phyloP scores from a whole-genome alignment of 78 protist species.

The Chrysochromulina parva region DNA sequence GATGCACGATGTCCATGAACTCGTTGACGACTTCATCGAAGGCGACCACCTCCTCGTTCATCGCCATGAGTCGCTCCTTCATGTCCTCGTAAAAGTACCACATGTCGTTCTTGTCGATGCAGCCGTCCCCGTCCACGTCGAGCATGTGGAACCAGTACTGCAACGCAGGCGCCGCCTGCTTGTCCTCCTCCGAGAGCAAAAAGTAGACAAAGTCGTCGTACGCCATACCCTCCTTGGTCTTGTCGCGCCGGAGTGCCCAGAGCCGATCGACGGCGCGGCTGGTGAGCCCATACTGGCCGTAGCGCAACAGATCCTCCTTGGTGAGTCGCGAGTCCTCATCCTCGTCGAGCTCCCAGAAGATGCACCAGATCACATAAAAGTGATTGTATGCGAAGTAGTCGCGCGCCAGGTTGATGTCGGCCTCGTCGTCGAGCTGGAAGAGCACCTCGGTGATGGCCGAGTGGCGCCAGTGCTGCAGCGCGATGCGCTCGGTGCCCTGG shows the following conservation, averaged over 20 bases:
- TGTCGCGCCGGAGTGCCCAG: not conserved
- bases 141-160: conserved; percentile 1
- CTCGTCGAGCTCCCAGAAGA: conserved; percentile 42
- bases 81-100: conserved; percentile 45
- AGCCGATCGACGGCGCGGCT: no score
- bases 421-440: not conserved
- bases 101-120: not conserved
- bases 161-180: not conserved
- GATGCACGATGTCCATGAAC: not conserved
- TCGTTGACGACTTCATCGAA: not conserved
- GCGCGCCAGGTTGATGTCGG: conserved; percentile 5
- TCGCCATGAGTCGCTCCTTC: not conserved
- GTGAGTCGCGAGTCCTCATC: not conserved
- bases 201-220: conserved; percentile 24
- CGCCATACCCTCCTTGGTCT: not conserved
- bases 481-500: not conserved
- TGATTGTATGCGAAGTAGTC: conserved; percentile 21
- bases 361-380: conserved; percentile 39
- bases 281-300: not conserved
- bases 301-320: not conserved
- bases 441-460: not conserved
- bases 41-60: not conserved
- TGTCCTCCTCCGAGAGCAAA: conserved; percentile 14
- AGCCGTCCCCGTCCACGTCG: conserved; percentile 38
- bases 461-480: not conserved